A percentile compares a stretch with the other conserved stretches of the same genome.
These are phyloP conservation scores for Alternaria alternata DNA, from an alignment of 2,329 filamentous ascomycete species.

Conservation along the genomic window DNA sequence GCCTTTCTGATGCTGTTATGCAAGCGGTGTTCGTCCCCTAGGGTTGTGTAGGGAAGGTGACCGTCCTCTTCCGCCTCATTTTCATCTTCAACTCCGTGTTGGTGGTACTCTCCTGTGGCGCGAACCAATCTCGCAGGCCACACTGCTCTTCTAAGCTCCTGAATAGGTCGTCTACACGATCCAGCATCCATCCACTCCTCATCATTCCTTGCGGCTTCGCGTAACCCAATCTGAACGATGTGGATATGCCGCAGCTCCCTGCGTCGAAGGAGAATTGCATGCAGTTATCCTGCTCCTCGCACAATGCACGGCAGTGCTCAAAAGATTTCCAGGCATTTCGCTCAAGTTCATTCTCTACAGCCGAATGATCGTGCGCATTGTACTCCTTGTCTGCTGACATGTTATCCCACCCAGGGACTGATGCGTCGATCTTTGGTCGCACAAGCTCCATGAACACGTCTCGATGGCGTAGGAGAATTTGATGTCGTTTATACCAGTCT, in stretches of 20 bases:
- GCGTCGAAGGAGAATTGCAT: slow-evolving; percentile 47
- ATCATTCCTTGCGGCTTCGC: slow-evolving; percentile 39
- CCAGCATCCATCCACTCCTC: slow-evolving; percentile 47
- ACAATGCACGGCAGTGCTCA: slow-evolving; percentile 45
- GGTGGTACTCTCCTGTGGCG: slow-evolving; percentile 29
- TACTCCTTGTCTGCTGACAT: slow-evolving; percentile 48
- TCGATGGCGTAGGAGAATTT: slow-evolving; percentile 47
- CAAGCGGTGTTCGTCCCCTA: neutral
- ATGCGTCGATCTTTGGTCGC: slow-evolving; percentile 37
- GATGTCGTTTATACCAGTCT: slow-evolving; percentile 49
- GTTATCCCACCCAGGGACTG: slow-evolving; percentile 46
- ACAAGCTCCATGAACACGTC: slow-evolving; percentile 49
- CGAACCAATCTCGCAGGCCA: slow-evolving; percentile 47
- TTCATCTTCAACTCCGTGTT: slow-evolving; percentile 27
- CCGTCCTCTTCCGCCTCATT: slow-evolving; percentile 24
- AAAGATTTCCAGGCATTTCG: slow-evolving; percentile 48
- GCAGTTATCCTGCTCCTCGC: slow-evolving; percentile 44
- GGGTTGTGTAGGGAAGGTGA: neutral
- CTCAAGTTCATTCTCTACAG: slow-evolving; percentile 31
- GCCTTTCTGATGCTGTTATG: neutral
- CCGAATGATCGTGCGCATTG: slow-evolving; percentile 44
- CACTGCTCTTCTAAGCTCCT: slow-evolving; percentile 41
- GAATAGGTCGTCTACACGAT: slow-evolving; percentile 47
- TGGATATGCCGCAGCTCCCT: slow-evolving; percentile 43
- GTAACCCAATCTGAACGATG: slow-evolving; percentile 43